Conservation (phyloP, 2,329 filamentous ascomycete species). For the Aspergillus transmontanensis region DNA sequence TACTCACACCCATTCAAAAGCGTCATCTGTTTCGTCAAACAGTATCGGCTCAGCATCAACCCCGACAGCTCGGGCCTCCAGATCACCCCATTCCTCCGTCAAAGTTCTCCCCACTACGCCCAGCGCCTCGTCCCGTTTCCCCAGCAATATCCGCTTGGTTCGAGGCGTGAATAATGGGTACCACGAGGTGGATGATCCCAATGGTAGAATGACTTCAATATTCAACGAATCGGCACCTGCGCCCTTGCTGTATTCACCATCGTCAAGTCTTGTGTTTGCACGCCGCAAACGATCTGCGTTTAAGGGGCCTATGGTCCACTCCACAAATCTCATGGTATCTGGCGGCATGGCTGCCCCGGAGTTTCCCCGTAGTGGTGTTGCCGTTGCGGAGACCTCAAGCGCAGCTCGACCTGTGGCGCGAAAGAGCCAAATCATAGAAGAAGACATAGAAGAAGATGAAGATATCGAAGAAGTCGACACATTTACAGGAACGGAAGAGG, state of each 20-base stretch:
- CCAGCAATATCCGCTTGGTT: conserved; percentile 82
- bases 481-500: conserved; percentile 39
- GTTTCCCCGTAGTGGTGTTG: conserved; percentile 32
- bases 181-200: conserved; percentile 29
- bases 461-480: conserved; percentile 46
- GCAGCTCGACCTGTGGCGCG: conserved; percentile 32
- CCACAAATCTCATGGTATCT: conserved; percentile 37
- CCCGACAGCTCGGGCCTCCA: conserved; percentile 66
- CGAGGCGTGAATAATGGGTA: conserved; percentile 50
- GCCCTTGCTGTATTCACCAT: conserved; percentile 42
- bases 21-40: conserved; percentile 86
- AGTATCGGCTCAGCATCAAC: conserved; percentile 69
- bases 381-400: conserved; percentile 18
- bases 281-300: conserved; percentile 49
- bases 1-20: conserved; percentile 88
- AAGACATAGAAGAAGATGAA: conserved; percentile 44
- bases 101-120: conserved; percentile 95
- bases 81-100: conserved; percentile 84
- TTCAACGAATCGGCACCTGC: conserved; percentile 43
- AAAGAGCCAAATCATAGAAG: conserved; percentile 49
- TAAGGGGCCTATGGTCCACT: conserved; percentile 48
- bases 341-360: conserved; percentile 38
- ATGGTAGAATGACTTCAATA: conserved; percentile 29
- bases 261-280: conserved; percentile 49
- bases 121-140: conserved; percentile 69